These are phyloP conservation scores for Geranium incanum DNA, from an alignment of 441 rosid genomes.

Conservation along the genomic window DNA sequence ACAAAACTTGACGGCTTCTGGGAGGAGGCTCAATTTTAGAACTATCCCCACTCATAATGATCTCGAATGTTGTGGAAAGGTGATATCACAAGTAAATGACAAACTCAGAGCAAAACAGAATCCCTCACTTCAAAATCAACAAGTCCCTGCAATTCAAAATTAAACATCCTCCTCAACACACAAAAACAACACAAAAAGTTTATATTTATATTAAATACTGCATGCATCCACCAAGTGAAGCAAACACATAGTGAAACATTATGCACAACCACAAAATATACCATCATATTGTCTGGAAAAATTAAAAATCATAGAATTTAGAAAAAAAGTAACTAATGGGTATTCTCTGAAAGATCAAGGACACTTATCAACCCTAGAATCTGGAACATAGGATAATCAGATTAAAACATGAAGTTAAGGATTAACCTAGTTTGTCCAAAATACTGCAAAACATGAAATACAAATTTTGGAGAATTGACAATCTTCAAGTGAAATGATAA, in stretches of 20 bases:
- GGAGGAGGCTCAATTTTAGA: conserved; percentile 23
- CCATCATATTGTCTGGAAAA: neutral
- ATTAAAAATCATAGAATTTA: too few species aligned
- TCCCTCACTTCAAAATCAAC: neutral
- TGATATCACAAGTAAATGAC: neutral
- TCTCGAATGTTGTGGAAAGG: conserved; percentile 1
- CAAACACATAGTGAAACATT: neutral
- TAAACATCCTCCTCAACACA: neutral
- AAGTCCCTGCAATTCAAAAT: neutral
- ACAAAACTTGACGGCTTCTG: conserved; percentile 32
- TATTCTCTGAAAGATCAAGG: neutral
- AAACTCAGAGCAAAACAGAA: neutral
- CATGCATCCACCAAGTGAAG: neutral
- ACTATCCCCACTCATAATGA: conserved; percentile 48
- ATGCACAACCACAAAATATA: neutral
- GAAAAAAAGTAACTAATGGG: neutral
- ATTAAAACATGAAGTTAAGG: neutral
- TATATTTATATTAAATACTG: too few species aligned
- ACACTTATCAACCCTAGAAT: neutral
- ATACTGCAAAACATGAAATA: neutral
- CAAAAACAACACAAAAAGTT: neutral
- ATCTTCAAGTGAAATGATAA: too few species aligned
- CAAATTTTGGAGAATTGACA: neutral
- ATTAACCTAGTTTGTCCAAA: neutral
- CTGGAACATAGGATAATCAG: neutral